Percentiles rank a stretch among this genome's conserved stretches.
phyloP scores from a whole-genome alignment of 495 filamentous ascomycete species.

The Lineolata rhizophorae region DNA sequence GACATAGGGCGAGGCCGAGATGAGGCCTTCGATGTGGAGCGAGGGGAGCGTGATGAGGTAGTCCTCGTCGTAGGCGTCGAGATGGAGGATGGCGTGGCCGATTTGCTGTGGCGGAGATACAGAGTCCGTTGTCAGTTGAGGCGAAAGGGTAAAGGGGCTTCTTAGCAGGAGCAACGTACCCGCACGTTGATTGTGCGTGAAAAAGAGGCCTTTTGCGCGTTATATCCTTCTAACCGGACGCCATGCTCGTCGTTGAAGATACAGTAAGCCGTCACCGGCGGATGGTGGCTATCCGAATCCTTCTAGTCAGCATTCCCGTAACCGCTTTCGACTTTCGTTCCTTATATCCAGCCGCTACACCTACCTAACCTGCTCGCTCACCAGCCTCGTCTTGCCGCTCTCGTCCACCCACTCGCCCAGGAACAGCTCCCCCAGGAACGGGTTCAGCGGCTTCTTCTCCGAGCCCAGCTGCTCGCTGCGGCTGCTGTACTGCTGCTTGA shows the following conservation, averaged over 20 bases:
- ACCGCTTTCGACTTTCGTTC: not conserved
- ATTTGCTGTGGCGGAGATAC: constrained; percentile 32
- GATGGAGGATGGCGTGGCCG: constrained; percentile 69
- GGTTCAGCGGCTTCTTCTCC: constrained; percentile 91
- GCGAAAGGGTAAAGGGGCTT: not conserved
- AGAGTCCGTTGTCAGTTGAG: not conserved
- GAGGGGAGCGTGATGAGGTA: constrained; percentile 84
- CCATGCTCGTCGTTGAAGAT: constrained; percentile 72
- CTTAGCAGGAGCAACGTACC: constrained; percentile 3
- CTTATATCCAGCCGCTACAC: constrained; percentile 27
- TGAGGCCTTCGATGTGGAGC: constrained; percentile 83
- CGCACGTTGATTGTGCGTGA: constrained; percentile 84
- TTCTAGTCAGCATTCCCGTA: not conserved
- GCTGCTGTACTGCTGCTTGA: constrained; percentile 85
- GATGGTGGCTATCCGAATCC: constrained; percentile 78
- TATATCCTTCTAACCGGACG: constrained; percentile 79
- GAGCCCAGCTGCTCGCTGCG: constrained; percentile 59
- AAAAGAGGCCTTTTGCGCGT: constrained; percentile 93
- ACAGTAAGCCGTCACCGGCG: constrained; percentile 87
- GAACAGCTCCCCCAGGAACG: constrained; percentile 59
- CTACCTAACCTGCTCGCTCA: constrained; percentile 74
- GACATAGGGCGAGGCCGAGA: constrained; percentile 77
- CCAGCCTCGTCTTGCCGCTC: constrained; percentile 35
- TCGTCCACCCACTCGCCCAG: constrained; percentile 66
- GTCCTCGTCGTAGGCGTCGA: constrained; percentile 47